These are phyloP conservation scores for Yamadazyma akitaensis DNA, from an alignment of 805 yeast species.

Conservation along the genomic window DNA sequence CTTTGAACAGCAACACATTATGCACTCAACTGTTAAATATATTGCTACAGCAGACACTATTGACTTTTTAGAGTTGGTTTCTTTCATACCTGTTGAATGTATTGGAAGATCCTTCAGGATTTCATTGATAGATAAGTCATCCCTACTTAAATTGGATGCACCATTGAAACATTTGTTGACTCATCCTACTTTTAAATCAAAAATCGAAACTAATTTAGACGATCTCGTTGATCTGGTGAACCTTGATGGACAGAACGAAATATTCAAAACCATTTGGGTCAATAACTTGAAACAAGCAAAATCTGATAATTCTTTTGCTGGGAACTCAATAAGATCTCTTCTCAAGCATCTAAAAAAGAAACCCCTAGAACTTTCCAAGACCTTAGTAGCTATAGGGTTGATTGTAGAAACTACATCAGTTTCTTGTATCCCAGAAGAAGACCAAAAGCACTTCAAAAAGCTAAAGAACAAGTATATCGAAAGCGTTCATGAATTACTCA, in stretches of 20 bases:
- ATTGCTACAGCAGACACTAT: neutral
- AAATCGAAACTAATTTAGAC: conserved; percentile 43
- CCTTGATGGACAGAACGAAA: conserved; percentile 5
- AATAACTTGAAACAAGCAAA: conserved; percentile 26
- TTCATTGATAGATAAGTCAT: conserved; percentile 12
- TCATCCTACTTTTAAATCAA: conserved; percentile 54
- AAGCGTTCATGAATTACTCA: neutral
- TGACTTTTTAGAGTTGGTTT: conserved; percentile 9
- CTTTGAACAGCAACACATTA: conserved; percentile 43
- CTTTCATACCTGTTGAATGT: conserved; percentile 49
- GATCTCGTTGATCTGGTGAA: conserved; percentile 9
- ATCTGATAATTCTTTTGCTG: conserved; percentile 3
- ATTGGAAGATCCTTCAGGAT: conserved; percentile 25
- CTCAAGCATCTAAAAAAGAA: neutral
- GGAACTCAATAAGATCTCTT: neutral
- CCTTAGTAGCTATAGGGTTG: neutral
- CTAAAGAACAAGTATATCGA: neutral
- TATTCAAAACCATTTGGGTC: conserved; percentile 38
- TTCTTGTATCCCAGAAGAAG: neutral
- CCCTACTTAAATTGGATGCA: neutral
- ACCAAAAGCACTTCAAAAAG: neutral
- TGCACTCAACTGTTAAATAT: neutral
- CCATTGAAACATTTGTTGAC: conserved; percentile 20
- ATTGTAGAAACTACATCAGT: neutral
- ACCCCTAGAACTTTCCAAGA: neutral